Evolutionary conservation across 2,329 filamentous ascomycete genomes (phyloP).

Genomic region (Aspergillus brunneoviolaceus): DNA sequence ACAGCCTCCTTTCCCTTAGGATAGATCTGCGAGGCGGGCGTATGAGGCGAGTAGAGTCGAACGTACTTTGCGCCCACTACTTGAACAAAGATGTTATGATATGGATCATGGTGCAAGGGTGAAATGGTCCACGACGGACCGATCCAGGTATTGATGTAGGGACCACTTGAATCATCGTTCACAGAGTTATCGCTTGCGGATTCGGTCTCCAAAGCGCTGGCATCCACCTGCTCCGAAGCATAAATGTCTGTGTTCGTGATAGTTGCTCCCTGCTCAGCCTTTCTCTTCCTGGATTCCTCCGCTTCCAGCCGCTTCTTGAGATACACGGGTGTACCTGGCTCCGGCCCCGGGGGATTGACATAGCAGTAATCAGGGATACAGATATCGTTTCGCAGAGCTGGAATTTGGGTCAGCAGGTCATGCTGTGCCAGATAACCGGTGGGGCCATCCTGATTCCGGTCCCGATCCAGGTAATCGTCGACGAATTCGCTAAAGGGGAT

Average conservation of each 20-base stretch:
- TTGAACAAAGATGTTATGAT: constrained; percentile 89
- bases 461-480: constrained; percentile 53
- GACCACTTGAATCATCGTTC: constrained; percentile 43
- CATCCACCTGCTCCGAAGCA: constrained; percentile 2
- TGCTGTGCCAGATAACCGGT: constrained; percentile 90
- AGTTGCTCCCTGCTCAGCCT: not conserved
- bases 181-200: constrained; percentile 12
- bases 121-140: constrained; percentile 86
- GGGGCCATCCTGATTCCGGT: constrained; percentile 17
- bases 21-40: constrained; percentile 49
- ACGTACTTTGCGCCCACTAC: constrained; percentile 90
- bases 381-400: constrained; percentile 72
- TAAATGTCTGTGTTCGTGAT: not conserved
- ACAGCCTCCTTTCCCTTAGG: constrained; percentile 41
- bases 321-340: constrained; percentile 50
- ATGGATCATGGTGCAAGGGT: constrained; percentile 88
- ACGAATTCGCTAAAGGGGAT: constrained; percentile 74
- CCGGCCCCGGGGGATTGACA: constrained; percentile 60
- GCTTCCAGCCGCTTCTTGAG: constrained; percentile 35
- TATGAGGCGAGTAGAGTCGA: constrained; percentile 74
- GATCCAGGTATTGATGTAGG: constrained; percentile 87
- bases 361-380: constrained; percentile 82
- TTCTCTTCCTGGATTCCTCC: constrained; percentile 4
- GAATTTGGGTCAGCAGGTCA: constrained; percentile 80
- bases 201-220: not conserved